Conservation (phyloP, 2,329 filamentous ascomycete species). For the Macroventuria anomochaeta region DNA sequence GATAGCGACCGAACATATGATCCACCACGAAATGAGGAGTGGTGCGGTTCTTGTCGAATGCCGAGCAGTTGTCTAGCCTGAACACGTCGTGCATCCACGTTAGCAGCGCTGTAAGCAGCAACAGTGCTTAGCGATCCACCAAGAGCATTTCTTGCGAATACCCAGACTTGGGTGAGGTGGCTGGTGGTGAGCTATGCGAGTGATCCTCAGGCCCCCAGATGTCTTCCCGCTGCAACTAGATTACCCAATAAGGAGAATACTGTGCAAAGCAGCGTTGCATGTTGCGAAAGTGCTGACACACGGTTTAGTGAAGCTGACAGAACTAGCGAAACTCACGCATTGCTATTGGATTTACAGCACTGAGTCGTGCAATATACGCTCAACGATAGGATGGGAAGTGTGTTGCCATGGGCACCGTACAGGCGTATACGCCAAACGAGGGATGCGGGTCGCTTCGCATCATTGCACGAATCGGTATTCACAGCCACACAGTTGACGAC, state of each 20-base stretch:
- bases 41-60: not conserved
- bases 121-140: slow-evolving; percentile 7
- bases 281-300: slow-evolving; percentile 27
- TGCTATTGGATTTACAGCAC: slow-evolving; percentile 1
- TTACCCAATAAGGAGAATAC: slow-evolving; percentile 20
- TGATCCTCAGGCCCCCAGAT: slow-evolving; percentile 8
- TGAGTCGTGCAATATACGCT: not conserved
- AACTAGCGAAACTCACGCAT: slow-evolving; percentile 24
- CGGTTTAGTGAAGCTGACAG: slow-evolving; percentile 29
- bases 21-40: not conserved
- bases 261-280: slow-evolving; percentile 14
- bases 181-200: slow-evolving; percentile 27
- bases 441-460: slow-evolving; percentile 33
- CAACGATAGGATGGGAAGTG: slow-evolving; percentile 11
- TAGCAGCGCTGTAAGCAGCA: not conserved
- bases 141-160: not conserved
- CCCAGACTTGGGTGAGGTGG: slow-evolving; percentile 3
- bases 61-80: not conserved
- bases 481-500: slow-evolving; percentile 44
- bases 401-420: slow-evolving; percentile 20
- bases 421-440: slow-evolving; percentile 23
- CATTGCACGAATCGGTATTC: slow-evolving; percentile 28
- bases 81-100: not conserved
- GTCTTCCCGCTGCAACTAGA: slow-evolving; percentile 12
- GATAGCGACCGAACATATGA: not conserved